Conservation (phyloP, 495 filamentous ascomycete genomes). For the Parathielavia appendiculata region DNA sequence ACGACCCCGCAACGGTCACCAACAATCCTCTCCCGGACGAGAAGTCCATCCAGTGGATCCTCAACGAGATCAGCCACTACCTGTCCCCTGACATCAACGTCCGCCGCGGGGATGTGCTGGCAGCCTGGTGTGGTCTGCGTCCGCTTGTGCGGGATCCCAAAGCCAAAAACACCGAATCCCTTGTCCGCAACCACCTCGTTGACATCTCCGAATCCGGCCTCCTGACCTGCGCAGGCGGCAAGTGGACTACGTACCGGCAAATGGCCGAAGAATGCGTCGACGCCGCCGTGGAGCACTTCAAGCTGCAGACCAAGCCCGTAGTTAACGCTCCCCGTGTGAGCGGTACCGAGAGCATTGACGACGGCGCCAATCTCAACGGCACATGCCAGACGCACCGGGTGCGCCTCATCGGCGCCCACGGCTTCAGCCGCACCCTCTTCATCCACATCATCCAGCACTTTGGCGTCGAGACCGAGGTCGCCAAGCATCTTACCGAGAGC, state of each 20-base stretch:
- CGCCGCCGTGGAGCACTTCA: conserved; percentile 73
- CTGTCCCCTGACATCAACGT: conserved; percentile 90
- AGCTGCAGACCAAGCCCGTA: conserved; percentile 58
- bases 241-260: conserved; percentile 98
- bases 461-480: conserved; percentile 91
- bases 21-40: conserved; percentile 85
- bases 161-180: conserved; percentile 85
- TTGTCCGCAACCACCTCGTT: conserved; percentile 93
- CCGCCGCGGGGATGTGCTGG: conserved; percentile 87
- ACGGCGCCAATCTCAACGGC: conserved; percentile 73
- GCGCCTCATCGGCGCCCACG: conserved; percentile 86
- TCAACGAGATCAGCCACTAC: conserved; percentile 85
- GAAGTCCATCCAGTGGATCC: conserved; percentile 94
- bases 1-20: conserved; percentile 74
- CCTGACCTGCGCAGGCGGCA: conserved; percentile 91
- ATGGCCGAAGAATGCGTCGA: conserved; percentile 98
- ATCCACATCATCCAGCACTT: conserved; percentile 98
- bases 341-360: conserved; percentile 70
- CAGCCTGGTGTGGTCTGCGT: conserved; percentile 92
- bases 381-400: conserved; percentile 88
- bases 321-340: conserved; percentile 63
- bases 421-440: conserved; percentile 91
- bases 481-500: conserved; percentile 79
- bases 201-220: conserved; percentile 81
- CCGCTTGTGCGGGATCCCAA: conserved; percentile 93